phyloP scores from a whole-genome alignment of 2,329 filamentous ascomycete species.

The Microdochium nivale region DNA sequence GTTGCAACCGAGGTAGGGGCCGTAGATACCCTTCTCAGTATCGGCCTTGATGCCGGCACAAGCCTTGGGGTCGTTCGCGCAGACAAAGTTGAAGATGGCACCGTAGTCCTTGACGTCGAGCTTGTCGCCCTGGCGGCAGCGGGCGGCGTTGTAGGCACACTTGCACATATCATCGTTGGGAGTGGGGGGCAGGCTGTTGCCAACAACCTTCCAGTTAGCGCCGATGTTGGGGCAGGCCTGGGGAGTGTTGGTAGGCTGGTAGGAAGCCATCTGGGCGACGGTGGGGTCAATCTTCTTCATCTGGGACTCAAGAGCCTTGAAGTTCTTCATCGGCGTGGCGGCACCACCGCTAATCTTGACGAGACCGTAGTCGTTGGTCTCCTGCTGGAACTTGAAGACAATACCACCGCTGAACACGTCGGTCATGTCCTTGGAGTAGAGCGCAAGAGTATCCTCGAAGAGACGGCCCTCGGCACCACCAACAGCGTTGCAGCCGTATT shows the following conservation, averaged over 20 bases:
- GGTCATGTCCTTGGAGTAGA: conserved; percentile 63
- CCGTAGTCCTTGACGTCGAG: conserved; percentile 45
- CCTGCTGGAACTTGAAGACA: conserved; percentile 79
- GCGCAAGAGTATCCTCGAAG: conserved; percentile 61
- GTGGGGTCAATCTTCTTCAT: conserved; percentile 52
- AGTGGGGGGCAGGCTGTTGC: conserved; percentile 55
- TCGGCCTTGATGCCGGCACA: conserved; percentile 51
- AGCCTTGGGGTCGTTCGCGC: conserved; percentile 33
- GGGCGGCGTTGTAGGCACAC: conserved; percentile 62
- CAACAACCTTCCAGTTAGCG: conserved; percentile 49
- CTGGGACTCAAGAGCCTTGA: conserved; percentile 51
- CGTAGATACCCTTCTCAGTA: conserved; percentile 45
- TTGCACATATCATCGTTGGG: conserved; percentile 60
- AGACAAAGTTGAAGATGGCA: conserved; percentile 28
- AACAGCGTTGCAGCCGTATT: conserved; percentile 67
- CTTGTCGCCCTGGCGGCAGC: conserved; percentile 48
- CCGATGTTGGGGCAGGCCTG: conserved; percentile 53
- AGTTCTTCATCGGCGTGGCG: conserved; percentile 55
- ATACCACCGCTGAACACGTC: conserved; percentile 71
- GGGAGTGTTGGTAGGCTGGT: conserved; percentile 56
- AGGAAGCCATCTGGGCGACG: conserved; percentile 48
- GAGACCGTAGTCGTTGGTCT: conserved; percentile 64
- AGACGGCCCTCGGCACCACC: conserved; percentile 44
- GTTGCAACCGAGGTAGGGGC: conserved; percentile 57
- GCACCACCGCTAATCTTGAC: conserved; percentile 40